Percentiles rank a stretch among this genome's conserved stretches.
Evolutionary conservation across 805 yeast genomes (phyloP).

Genomic region (Candida tammaniensis): DNA sequence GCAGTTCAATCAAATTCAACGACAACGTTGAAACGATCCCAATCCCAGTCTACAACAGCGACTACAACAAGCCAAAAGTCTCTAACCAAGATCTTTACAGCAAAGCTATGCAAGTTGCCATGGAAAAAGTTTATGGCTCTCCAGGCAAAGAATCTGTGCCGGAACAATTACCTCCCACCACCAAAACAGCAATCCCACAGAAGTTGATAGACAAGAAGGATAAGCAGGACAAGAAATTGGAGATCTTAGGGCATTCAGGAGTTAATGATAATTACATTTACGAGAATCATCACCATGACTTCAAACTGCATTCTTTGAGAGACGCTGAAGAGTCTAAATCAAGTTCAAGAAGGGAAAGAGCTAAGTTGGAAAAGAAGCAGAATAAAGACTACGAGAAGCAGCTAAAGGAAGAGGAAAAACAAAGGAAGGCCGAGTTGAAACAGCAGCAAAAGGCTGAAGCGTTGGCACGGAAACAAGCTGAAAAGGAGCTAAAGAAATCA

Average conservation of each 20-base stretch:
- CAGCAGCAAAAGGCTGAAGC: constrained; percentile 8
- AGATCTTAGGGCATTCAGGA: constrained; percentile 12
- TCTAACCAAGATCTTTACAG: constrained; percentile 49
- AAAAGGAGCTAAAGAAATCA: constrained; percentile 8
- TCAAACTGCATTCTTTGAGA: constrained; percentile 31
- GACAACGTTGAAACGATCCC: constrained; percentile 40
- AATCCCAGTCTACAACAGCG: constrained; percentile 18
- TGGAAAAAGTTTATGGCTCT: constrained; percentile 53
- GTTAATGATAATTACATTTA: constrained; percentile 18
- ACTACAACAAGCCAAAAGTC: constrained; percentile 4
- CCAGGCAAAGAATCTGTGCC: constrained; percentile 1
- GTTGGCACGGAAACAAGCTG: constrained; percentile 14
- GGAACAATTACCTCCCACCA: neutral
- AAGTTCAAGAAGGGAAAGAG: constrained; percentile 21
- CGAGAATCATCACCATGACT: constrained; percentile 31
- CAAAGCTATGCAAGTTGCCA: constrained; percentile 54
- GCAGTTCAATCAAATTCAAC: constrained; percentile 34
- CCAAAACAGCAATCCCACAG: constrained; percentile 1
- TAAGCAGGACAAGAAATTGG: constrained; percentile 13
- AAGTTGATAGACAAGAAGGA: constrained; percentile 10
- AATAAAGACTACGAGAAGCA: constrained; percentile 16
- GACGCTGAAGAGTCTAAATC: constrained; percentile 14
- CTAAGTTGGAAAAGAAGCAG: constrained; percentile 21
- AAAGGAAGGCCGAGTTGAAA: constrained; percentile 11
- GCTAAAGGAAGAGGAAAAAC: constrained; percentile 15